Conservation (phyloP, 495 filamentous ascomycete species). For the Chaetomidium leptoderma region DNA sequence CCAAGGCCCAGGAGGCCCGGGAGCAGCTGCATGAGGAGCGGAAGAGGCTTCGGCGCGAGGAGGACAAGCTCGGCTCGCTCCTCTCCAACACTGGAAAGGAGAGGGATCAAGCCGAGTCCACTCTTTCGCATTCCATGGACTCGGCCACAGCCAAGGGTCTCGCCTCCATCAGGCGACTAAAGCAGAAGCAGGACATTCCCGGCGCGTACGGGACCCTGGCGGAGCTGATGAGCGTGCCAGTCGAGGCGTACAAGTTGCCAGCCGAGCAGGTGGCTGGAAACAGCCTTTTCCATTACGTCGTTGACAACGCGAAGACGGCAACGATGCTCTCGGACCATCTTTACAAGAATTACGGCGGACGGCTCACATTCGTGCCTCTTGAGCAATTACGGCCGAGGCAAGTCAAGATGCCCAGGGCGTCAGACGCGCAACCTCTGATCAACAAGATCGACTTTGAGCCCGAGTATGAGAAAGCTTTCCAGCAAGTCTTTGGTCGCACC, state of each 20-base stretch:
- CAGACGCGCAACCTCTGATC: conserved; percentile 81
- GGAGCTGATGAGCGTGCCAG: conserved; percentile 74
- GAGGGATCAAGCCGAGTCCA: conserved; percentile 67
- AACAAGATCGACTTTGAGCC: conserved; percentile 77
- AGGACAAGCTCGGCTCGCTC: conserved; percentile 75
- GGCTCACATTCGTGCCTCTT: conserved; percentile 92
- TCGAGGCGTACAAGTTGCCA: conserved; percentile 79
- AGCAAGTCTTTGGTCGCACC: conserved; percentile 91
- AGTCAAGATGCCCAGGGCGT: conserved; percentile 73
- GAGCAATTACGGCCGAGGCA: conserved; percentile 66
- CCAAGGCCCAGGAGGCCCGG: conserved; percentile 72
- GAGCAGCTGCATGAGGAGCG: conserved; percentile 80
- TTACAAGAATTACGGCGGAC: conserved; percentile 73
- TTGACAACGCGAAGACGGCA: conserved; percentile 86
- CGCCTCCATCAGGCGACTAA: conserved; percentile 73
- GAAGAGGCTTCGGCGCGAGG: conserved; percentile 87
- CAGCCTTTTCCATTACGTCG: conserved; percentile 93
- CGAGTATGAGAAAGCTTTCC: conserved; percentile 76
- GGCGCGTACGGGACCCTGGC: conserved; percentile 93
- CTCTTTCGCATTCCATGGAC: conserved; percentile 83
- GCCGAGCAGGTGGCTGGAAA: conserved; percentile 90
- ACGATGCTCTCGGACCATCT: conserved; percentile 74
- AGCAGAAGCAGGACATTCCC: conserved; percentile 66
- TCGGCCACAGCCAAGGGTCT: conserved; percentile 78
- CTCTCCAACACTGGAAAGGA: conserved; percentile 70